These are phyloP conservation scores for Picochlorum sp. DNA, from an alignment of 139 green algal species.

Conservation along the genomic window DNA sequence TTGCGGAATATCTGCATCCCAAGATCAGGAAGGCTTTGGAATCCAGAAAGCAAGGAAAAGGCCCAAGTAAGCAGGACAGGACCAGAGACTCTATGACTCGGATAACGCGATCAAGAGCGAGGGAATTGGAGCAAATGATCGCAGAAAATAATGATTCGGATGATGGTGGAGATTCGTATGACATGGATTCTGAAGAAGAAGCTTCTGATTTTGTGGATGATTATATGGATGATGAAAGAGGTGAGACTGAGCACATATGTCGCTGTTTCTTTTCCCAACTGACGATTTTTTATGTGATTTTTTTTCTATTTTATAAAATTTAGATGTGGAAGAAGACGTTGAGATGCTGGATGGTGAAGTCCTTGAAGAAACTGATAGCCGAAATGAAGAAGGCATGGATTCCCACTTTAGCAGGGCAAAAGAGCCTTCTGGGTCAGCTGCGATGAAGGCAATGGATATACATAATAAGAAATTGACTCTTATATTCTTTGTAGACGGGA, in stretches of 20 bases:
- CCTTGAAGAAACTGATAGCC: not conserved
- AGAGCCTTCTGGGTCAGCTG: slow-evolving; percentile 3
- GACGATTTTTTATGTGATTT: slow-evolving; percentile 60
- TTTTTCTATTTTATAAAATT: slow-evolving; percentile 56
- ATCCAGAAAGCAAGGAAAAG: not conserved
- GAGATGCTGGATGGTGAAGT: not conserved
- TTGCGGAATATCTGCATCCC: slow-evolving; percentile 93
- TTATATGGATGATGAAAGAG: slow-evolving; percentile 28
- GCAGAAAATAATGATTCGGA: not conserved
- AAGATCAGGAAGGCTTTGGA: slow-evolving; percentile 41
- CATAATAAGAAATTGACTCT: too few relatives aligned
- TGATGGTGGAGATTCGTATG: not conserved
- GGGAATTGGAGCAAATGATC: not conserved
- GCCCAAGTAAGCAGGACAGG: not conserved
- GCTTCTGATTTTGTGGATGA: slow-evolving; percentile 29
- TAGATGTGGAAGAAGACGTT: not conserved
- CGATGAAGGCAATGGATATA: slow-evolving; percentile 20
- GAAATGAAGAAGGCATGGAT: not conserved
- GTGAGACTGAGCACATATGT: slow-evolving; percentile 39
- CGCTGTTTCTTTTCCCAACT: slow-evolving; percentile 1
- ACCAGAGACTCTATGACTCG: not conserved
- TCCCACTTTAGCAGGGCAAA: not conserved
- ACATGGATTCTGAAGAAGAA: not conserved
- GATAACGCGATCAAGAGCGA: not conserved
- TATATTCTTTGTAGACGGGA: too few relatives aligned